phyloP scores from a whole-genome alignment of 495 filamentous ascomycete genomes.

The Pyronema domesticum region DNA sequence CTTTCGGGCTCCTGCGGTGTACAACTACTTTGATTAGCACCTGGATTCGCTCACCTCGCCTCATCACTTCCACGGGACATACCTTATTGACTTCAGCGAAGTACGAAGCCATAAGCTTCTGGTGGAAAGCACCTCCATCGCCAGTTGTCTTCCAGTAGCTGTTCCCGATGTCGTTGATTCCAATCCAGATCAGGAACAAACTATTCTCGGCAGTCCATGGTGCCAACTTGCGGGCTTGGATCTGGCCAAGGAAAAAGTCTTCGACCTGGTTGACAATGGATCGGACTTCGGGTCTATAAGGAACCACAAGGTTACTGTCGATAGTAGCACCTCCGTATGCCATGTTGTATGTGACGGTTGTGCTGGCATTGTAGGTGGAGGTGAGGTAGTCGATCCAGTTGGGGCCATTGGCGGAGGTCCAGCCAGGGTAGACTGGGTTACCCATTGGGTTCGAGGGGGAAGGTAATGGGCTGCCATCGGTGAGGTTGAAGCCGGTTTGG shows the following conservation, averaged over 20 bases:
- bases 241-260: slow-evolving; percentile 28
- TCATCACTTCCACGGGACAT: not conserved
- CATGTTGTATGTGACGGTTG: slow-evolving; percentile 46
- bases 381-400: slow-evolving; percentile 58
- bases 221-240: slow-evolving; percentile 26
- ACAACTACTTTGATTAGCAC: slow-evolving; percentile 18
- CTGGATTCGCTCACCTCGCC: not conserved
- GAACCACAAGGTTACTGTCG: slow-evolving; percentile 38
- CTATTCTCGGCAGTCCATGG: slow-evolving; percentile 43
- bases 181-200: slow-evolving; percentile 57
- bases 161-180: slow-evolving; percentile 64
- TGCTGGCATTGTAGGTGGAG: slow-evolving; percentile 41
- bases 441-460: slow-evolving; percentile 46
- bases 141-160: slow-evolving; percentile 33
- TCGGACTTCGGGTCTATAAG: slow-evolving; percentile 34
- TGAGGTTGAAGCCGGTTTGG: slow-evolving; percentile 47
- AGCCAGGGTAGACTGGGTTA: slow-evolving; percentile 49
- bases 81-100: slow-evolving; percentile 33
- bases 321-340: slow-evolving; percentile 47
- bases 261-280: slow-evolving; percentile 43
- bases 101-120: slow-evolving; percentile 41
- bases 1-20: slow-evolving; percentile 48
- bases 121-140: slow-evolving; percentile 30
- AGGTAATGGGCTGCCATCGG: slow-evolving; percentile 34
- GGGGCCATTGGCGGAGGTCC: slow-evolving; percentile 39